These are phyloP conservation scores for Ostreobium quekettii DNA, from an alignment of 139 green algal species.

Conservation along the genomic window DNA sequence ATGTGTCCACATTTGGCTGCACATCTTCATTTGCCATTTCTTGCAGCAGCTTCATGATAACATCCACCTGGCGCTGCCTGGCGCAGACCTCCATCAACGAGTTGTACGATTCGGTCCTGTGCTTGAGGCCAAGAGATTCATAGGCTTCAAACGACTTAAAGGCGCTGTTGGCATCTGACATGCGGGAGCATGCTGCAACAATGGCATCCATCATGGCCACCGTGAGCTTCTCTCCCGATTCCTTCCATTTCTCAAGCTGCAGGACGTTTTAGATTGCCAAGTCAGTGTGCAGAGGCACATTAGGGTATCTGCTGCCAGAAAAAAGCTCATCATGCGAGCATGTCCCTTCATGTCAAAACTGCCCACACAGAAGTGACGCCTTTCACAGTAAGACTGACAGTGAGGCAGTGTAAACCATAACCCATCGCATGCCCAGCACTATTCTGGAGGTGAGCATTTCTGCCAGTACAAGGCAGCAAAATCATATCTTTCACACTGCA, in stretches of 20 bases:
- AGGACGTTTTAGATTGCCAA: too few relatives aligned
- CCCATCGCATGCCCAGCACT: too few relatives aligned
- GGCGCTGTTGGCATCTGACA: constrained; percentile 14
- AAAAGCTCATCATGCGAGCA: too few relatives aligned
- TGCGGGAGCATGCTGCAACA: constrained; percentile 11
- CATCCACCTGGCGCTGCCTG: constrained; percentile 2
- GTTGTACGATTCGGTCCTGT: constrained; percentile 15
- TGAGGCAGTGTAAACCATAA: too few relatives aligned
- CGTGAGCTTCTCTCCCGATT: constrained; percentile 11
- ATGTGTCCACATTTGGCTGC: constrained; percentile 16
- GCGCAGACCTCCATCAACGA: constrained; percentile 17
- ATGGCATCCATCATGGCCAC: constrained; percentile 11
- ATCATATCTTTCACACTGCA: too few relatives aligned
- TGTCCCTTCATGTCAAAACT: too few relatives aligned
- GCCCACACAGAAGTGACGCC: too few relatives aligned
- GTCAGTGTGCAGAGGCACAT: too few relatives aligned
- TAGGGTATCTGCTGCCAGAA: too few relatives aligned
- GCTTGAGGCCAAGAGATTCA: neutral
- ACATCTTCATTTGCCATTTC: constrained; percentile 12
- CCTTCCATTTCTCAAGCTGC: constrained; percentile 7
- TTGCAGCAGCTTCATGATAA: constrained; percentile 18
- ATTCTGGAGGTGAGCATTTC: too few relatives aligned
- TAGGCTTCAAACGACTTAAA: constrained; percentile 16
- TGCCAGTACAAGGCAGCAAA: too few relatives aligned
- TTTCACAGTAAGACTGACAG: too few relatives aligned